Conservation (phyloP, 2,329 filamentous ascomycete species). For the Leptographium procerum region DNA sequence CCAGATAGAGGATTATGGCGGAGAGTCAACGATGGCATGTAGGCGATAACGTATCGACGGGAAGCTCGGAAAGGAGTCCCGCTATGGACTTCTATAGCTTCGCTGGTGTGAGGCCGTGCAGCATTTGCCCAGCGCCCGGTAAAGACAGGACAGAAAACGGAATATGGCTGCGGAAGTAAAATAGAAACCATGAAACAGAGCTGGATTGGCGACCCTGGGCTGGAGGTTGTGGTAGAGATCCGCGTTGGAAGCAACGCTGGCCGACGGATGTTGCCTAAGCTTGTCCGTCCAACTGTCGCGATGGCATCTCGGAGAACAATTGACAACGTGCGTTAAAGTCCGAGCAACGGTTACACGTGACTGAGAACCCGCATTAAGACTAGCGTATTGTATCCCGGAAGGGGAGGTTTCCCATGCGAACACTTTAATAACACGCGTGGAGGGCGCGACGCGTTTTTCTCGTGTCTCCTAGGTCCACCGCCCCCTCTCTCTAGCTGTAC, state of each 20-base stretch:
- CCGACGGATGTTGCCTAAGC: background rate
- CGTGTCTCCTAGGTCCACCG: background rate
- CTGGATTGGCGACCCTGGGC: background rate
- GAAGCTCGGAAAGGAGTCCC: background rate
- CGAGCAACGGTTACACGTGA: slow-evolving; percentile 1
- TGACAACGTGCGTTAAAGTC: background rate
- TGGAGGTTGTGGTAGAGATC: background rate
- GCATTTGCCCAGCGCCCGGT: background rate
- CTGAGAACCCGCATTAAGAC: background rate
- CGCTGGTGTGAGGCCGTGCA: background rate
- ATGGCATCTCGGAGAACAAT: background rate
- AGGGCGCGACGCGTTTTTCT: slow-evolving; percentile 13
- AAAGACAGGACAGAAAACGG: background rate
- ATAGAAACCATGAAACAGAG: background rate
- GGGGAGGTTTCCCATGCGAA: slow-evolving; percentile 5
- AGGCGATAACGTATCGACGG: background rate
- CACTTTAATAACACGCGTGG: slow-evolving; percentile 15
- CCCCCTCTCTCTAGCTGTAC: slow-evolving; percentile 2
- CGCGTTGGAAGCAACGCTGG: background rate
- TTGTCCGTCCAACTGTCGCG: background rate
- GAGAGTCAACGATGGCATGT: slow-evolving; percentile 3
- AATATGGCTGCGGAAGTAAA: background rate
- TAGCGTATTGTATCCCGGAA: slow-evolving; percentile 1
- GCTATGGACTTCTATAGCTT: background rate
- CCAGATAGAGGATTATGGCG: background rate